These are phyloP conservation scores for Hura crepitans DNA, from an alignment of 441 rosid species.

Conservation along the genomic window DNA sequence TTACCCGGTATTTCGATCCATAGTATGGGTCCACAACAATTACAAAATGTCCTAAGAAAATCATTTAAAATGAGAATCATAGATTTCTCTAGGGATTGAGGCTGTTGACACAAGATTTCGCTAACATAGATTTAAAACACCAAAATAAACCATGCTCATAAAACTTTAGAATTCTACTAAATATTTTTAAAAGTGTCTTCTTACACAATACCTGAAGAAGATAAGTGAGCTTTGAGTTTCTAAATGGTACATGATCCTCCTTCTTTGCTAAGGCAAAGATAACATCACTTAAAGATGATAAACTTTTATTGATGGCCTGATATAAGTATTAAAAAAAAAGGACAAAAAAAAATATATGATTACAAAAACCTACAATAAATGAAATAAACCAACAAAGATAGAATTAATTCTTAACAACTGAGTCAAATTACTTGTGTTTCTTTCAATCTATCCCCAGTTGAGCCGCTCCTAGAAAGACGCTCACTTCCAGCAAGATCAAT, in stretches of 20 bases:
- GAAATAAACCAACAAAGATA: neutral
- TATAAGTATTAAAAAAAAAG: neutral
- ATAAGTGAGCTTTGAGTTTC: slow-evolving; percentile 93
- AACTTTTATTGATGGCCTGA: slow-evolving; percentile 94
- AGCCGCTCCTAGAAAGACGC: slow-evolving; percentile 84
- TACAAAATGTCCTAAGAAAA: neutral
- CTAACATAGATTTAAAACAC: neutral
- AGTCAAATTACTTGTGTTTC: slow-evolving; percentile 52
- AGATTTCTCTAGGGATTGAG: neutral
- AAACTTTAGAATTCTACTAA: neutral
- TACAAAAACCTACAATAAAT: neutral
- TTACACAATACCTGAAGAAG: slow-evolving; percentile 72
- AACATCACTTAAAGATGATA: slow-evolving; percentile 83
- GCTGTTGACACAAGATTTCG: neutral
- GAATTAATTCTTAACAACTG: slow-evolving; percentile 1
- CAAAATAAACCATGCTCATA: neutral
- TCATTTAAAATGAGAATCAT: neutral
- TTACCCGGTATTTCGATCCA: no score
- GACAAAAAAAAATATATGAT: slow-evolving; percentile 6
- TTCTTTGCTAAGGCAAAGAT: slow-evolving; percentile 93
- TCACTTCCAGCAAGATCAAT: slow-evolving; percentile 99
- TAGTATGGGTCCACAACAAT: no score
- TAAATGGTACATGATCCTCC: slow-evolving; percentile 92
- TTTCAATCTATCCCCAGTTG: slow-evolving; percentile 87
- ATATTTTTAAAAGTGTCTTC: neutral